Base-by-base conservation (phyloP, 2,329 filamentous ascomycete species). In the Aspergillus sp. region DNA sequence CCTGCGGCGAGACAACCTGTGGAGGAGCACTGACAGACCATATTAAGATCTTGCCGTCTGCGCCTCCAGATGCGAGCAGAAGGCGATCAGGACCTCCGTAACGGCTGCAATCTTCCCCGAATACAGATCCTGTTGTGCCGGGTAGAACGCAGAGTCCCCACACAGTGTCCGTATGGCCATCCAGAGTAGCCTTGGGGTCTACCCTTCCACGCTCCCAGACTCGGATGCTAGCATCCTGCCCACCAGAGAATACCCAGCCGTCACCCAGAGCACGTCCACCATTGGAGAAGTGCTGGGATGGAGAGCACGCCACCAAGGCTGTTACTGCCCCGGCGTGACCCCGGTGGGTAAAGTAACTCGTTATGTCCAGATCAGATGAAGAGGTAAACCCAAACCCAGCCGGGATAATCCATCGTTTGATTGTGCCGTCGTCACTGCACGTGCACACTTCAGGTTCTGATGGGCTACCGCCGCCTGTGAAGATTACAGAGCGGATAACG, bases 181-280 rank as follows among this genome's bases (percentile, higher is more conserved):
- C 89, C 3, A 98, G 76, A 0, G 90, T 95, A 2, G 90, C 90
- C 69, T 97, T 97, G 6, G 93, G 90, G 64, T 97, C 93, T 27
- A 98, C 89, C 42, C 91, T 79, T 23, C 91, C 91, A 44, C 90
- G 82, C 68, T 98, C 91, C 93, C 93, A 98, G 0, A 98, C 90
- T 25, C 90, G 83, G 33, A 98, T 84, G 5, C 89, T 95, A 15
- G 88, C 83, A 68, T 98, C 93, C 66, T 96, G 90, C 3, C 93
- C 93, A 51, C 93, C 93, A 4, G 91, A 97, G 69, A 98, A 98
- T 55, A 98, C 90, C 93, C 93, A 98, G 23, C 93, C 93, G 59
- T 97, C 93, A 27, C 91, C 91, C 59, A 86, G 83, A 6, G 88
- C 88, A 53, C 90, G 83, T 5, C 90, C 90, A 32, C 90, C 88